Conservation (phyloP, 306 rosid genomes). For the Trifolium dubium region DNA sequence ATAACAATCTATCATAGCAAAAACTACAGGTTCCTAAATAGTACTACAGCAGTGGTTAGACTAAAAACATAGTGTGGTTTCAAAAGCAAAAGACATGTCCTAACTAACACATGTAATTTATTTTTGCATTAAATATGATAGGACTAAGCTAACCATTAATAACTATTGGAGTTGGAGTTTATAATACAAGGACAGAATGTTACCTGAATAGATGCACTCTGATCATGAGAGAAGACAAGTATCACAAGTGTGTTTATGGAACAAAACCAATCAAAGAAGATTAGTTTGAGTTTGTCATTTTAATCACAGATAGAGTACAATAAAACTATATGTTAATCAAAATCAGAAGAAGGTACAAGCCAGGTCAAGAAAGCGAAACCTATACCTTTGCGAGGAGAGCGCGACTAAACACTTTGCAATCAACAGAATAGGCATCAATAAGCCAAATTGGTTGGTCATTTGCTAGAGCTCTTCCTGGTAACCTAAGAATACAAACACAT, state of each 20-base stretch:
- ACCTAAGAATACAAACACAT: slow-evolving; percentile 42
- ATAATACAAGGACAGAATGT: slow-evolving; percentile 3
- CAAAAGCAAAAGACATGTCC: slow-evolving; percentile 24
- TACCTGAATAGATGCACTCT: slow-evolving; percentile 94
- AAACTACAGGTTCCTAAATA: background rate
- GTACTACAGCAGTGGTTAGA: background rate
- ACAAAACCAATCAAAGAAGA: slow-evolving; percentile 49
- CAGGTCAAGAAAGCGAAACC: slow-evolving; percentile 32
- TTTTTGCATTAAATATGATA: slow-evolving; percentile 16
- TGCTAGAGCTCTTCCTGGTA: slow-evolving; percentile 79
- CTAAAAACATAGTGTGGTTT: slow-evolving; percentile 11
- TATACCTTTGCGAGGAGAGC: slow-evolving; percentile 80
- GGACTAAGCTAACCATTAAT: slow-evolving; percentile 19
- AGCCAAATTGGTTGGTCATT: slow-evolving; percentile 72
- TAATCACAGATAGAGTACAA: slow-evolving; percentile 12
- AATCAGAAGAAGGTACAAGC: slow-evolving; percentile 26
- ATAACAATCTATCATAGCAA: background rate
- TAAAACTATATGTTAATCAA: background rate
- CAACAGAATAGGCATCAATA: slow-evolving; percentile 62
- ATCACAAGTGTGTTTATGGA: slow-evolving; percentile 43
- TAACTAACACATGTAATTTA: background rate
- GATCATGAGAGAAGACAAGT: slow-evolving; percentile 47
- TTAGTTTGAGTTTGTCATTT: slow-evolving; percentile 36
- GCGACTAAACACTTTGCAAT: slow-evolving; percentile 69
- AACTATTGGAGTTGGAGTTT: background rate